Conservation (phyloP, 352 stramenopile species). For the Globisporangium cystogenes region DNA sequence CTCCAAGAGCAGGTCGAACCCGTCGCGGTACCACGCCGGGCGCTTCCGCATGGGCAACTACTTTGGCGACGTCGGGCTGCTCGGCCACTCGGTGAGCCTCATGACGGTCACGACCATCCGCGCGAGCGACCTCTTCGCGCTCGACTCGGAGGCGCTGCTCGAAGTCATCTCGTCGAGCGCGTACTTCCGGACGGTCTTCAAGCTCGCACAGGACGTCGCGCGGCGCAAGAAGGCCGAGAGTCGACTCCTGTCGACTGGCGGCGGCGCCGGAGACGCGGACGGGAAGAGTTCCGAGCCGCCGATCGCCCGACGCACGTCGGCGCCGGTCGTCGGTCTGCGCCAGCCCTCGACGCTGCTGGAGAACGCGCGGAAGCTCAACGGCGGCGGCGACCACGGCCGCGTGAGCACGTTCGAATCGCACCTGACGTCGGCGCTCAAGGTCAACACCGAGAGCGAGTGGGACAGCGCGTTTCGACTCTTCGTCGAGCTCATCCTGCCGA, state of each 20-base stretch:
- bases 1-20: slow-evolving; percentile 42
- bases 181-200: slow-evolving; percentile 39
- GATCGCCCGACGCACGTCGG: slow-evolving; percentile 3
- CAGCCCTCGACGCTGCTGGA: not conserved
- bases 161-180: slow-evolving; percentile 27
- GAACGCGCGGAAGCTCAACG: not conserved
- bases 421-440: slow-evolving; percentile 12
- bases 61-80: slow-evolving; percentile 46
- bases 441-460: slow-evolving; percentile 24
- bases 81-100: slow-evolving; percentile 49
- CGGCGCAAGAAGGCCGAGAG: slow-evolving; percentile 22
- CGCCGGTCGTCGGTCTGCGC: not conserved
- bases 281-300: not conserved
- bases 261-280: not conserved
- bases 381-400: not conserved
- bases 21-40: slow-evolving; percentile 35
- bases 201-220: slow-evolving; percentile 35
- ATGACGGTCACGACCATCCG: slow-evolving; percentile 45
- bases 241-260: slow-evolving; percentile 11
- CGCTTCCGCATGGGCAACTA: slow-evolving; percentile 46
- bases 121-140: slow-evolving; percentile 54
- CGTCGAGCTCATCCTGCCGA: slow-evolving; percentile 37
- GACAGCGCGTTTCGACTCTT: slow-evolving; percentile 39
- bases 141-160: slow-evolving; percentile 43
- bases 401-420: slow-evolving; percentile 5